Evolutionary conservation across 1,284 basidiomycete genomes (phyloP), one percentile per base, ranked within the genome.

Genomic region (Rhodotorula sp.): DNA sequence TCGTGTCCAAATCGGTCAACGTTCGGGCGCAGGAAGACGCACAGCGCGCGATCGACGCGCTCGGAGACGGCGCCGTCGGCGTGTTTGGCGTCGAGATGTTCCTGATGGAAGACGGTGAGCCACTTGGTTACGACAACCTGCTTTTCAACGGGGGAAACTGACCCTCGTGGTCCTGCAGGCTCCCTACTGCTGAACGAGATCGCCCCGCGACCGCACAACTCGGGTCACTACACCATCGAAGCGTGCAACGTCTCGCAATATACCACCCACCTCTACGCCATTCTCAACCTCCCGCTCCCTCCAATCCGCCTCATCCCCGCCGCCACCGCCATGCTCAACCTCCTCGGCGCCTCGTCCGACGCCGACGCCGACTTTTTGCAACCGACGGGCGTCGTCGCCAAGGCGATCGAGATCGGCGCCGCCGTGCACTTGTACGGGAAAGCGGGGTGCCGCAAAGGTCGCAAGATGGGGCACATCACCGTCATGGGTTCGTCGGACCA

Each of bases 81-180:
- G 88, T 98, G 43, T 99, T 97, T 83, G 96, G 95, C 6, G 96
- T 99, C 0, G 97, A 99, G 82, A 93, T 99, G 92, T 99, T 99
- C 83, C 84, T 98, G 61, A 87, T 97, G 86, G 83, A 86, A 43
- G 87, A 94, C 79, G 94, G 96, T 91, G 78, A 78, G 87, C 31
- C 14, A 59, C 29, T 29, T 29, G 29, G 29, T 29, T 29, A 29
- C 29, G 29, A 29, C 29, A 29, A 29, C 29, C 29, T 29, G 29
- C 29, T 29, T 29, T 29, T 29, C 29, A 29, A 16, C 21, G 15
- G 5, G 15, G 46, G 16, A 20, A n/a, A 47, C 26, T 51, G 0
- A 58, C 26, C 21, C 5, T 18, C 8, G 8, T 12, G n/a, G 2
- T 20, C 26, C 1, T 34, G 15, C 77, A 95, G 93, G 91, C 34